These are phyloP conservation scores for Thermothielavioides terrestris DNA, from an alignment of 495 filamentous ascomycete species.

Conservation along the genomic window DNA sequence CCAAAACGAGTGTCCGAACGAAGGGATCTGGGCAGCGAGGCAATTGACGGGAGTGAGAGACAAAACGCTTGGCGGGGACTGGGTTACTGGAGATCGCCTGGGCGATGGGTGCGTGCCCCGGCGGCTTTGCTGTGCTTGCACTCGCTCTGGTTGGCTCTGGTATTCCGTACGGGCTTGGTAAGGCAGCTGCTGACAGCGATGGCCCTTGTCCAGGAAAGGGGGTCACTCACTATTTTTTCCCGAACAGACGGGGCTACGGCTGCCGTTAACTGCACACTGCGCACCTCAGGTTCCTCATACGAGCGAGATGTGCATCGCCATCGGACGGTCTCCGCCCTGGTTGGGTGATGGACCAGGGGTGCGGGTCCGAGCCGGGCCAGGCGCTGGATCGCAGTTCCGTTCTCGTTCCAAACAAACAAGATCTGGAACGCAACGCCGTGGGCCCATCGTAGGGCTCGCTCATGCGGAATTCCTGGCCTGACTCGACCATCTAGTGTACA, in stretches of 20 bases:
- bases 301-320: slow-evolving; percentile 16
- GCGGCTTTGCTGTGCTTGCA: slow-evolving; percentile 14
- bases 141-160: slow-evolving; percentile 6
- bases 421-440: slow-evolving; percentile 16
- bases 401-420: slow-evolving; percentile 28
- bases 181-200: too few species aligned
- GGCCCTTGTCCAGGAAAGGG: slow-evolving; percentile 13
- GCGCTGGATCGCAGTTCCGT: slow-evolving; percentile 11
- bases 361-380: slow-evolving; percentile 16
- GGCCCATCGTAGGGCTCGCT: neutral
- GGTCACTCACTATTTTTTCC: slow-evolving; percentile 19
- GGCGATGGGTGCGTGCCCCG: slow-evolving; percentile 1
- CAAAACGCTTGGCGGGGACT: slow-evolving; percentile 6
- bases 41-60: too few species aligned
- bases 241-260: slow-evolving; percentile 17
- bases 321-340: slow-evolving; percentile 11
- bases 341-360: slow-evolving; percentile 18
- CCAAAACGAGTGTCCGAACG: slow-evolving; percentile 27
- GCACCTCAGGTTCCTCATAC: slow-evolving; percentile 23
- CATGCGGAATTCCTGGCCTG: neutral
- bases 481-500: too few species aligned
- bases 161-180: slow-evolving; percentile 8
- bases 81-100: slow-evolving; percentile 3
- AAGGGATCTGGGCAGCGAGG: slow-evolving; percentile 5
- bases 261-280: slow-evolving; percentile 7